Evolutionary conservation across 129 eudicot species (phyloP).

Genomic region (Silybum marianum): DNA sequence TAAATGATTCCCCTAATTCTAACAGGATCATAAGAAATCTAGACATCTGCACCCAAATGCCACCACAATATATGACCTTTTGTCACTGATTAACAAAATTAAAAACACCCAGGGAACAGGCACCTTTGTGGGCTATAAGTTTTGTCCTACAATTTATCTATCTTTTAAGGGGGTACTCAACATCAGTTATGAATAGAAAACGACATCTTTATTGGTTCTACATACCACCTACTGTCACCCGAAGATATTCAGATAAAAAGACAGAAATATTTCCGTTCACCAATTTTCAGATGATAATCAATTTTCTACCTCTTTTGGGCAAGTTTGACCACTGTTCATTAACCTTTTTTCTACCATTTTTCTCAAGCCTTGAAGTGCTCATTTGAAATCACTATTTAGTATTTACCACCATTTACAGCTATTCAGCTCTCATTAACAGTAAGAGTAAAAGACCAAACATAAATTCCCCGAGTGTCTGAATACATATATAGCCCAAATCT

Average conservation of each 20-base stretch:
- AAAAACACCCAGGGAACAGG: neutral
- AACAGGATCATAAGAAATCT: neutral
- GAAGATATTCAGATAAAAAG: neutral
- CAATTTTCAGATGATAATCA: neutral
- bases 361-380: neutral
- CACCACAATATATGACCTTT: neutral
- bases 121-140: neutral
- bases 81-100: neutral
- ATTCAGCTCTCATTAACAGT: neutral
- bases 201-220: neutral
- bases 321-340: neutral
- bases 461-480: neutral
- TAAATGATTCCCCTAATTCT: neutral
- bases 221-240: neutral
- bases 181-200: no score
- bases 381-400: neutral
- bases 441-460: neutral
- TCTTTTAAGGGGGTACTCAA: no score
- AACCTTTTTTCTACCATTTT: neutral
- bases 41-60: neutral
- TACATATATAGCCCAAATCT: neutral
- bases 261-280: neutral
- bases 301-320: neutral
- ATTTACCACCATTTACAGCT: neutral
- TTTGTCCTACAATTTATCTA: neutral